Evolutionary conservation across 23 red algal genomes (phyloP), one percentile per base, ranked within the genome.

Genomic region (Pyropia yezoensis): DNA sequence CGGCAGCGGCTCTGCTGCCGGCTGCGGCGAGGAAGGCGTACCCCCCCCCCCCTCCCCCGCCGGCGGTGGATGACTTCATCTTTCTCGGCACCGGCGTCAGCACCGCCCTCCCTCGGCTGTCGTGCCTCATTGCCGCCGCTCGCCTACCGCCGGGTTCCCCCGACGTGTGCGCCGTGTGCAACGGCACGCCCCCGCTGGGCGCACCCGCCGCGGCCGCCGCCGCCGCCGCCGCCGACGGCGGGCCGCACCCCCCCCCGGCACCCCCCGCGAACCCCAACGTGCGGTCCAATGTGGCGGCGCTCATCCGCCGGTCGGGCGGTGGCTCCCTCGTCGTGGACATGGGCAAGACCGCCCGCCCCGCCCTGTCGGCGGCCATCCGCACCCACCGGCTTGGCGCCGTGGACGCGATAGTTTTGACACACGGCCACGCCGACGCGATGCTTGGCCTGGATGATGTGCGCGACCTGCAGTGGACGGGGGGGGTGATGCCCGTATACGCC

Each of bases 321-420:
- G 85, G 62, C 3, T 54, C 78, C 12, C 55, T 93, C 16, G 39
- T 47, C 39, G 63, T 93, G 27, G 88, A 93, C 61, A 74, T 70
- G 49, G 88, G 88, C 22, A 93, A 93, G 68, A 78, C 65, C 14
- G 78, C 85, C 51, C 71, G 74, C 26, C 39, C 39, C 39, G 39
- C 39, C 4, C 39, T 47, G 0, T 55, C 66, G 27, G 17, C 71
- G 21, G 78, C 73, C n/a, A 71, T 93, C 33, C 67, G 78, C 49
- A 29, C 33, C 14, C 63, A 76, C 32, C 78, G 85, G 18, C 79
- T 74, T 13, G 54, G 15, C 14, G 57, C 70, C 27, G 55, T 93
- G 11, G 88, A 93, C 55, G 88, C 88, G 33, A 71, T 93, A 6
- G 81, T 93, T 11, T 53, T 93, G 20, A 93, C 88, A 17, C 88